A percentile compares a stretch with the other conserved stretches of the same genome.
Evolutionary conservation across 208 protist genomes (phyloP).

Genomic region (Trypanosoma brucei): DNA sequence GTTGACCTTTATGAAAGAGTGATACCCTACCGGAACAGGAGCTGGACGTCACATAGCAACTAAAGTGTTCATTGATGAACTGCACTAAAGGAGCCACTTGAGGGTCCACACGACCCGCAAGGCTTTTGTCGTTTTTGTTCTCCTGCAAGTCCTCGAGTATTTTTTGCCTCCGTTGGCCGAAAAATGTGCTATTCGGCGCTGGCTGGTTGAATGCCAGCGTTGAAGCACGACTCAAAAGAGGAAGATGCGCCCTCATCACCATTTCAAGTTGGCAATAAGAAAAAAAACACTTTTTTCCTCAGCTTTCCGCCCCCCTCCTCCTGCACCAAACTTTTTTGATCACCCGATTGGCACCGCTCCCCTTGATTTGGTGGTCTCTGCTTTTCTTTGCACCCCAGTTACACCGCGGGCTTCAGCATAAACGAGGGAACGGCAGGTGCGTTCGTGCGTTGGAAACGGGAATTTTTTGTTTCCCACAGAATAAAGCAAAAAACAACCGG

Average conservation of each 20-base stretch:
- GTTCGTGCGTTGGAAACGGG: too few species aligned
- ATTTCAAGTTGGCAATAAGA: too few species aligned
- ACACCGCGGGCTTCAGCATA: too few species aligned
- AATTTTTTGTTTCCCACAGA: too few species aligned
- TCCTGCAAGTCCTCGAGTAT: constrained; percentile 44
- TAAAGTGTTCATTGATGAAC: constrained; percentile 50
- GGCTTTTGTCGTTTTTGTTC: constrained; percentile 74
- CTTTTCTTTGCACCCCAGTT: too few species aligned
- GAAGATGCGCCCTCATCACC: neutral
- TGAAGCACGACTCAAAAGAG: neutral
- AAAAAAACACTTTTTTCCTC: too few species aligned
- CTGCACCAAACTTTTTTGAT: too few species aligned
- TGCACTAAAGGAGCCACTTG: constrained; percentile 40
- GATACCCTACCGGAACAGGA: constrained; percentile 67
- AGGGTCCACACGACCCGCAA: constrained; percentile 66
- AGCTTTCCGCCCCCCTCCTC: too few species aligned
- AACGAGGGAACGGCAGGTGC: too few species aligned
- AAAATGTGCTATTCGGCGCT: constrained; percentile 20
- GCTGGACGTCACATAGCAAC: constrained; percentile 76
- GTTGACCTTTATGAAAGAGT: constrained; percentile 65
- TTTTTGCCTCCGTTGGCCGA: constrained; percentile 28
- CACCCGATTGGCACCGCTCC: too few species aligned
- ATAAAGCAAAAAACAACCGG: too few species aligned
- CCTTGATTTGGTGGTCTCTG: too few species aligned
- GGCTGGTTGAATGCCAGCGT: neutral